Evolutionary conservation across 495 filamentous ascomycete species (phyloP).

Genomic region (Penicillium bovifimosum): DNA sequence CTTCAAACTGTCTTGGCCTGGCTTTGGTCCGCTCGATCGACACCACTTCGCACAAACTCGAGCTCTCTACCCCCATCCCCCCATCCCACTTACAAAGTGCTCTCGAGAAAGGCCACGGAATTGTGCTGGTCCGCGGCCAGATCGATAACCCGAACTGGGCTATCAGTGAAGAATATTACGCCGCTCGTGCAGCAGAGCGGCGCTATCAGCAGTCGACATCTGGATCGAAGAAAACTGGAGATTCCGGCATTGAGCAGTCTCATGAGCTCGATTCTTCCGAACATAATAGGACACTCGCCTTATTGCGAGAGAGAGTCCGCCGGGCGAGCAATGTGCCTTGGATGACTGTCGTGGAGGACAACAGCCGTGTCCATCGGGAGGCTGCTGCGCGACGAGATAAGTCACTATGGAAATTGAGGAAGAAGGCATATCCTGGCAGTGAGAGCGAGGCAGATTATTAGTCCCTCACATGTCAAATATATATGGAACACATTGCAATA

Average conservation of each 20-base stretch:
- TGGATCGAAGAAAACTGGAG: conserved; percentile 21
- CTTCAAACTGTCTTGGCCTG: conserved; percentile 45
- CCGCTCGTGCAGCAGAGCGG: conserved; percentile 35
- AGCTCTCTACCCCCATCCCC: conserved; percentile 46
- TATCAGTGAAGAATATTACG: conserved; percentile 41
- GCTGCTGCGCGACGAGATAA: conserved; percentile 29
- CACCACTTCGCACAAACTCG: conserved; percentile 29
- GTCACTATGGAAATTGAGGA: conserved; percentile 42
- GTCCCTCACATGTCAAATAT: conserved; percentile 3
- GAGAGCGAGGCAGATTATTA: conserved; percentile 41
- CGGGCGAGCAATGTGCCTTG: conserved; percentile 42
- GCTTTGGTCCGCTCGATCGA: conserved; percentile 50
- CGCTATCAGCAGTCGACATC: conserved; percentile 24
- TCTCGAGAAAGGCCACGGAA: conserved; percentile 30
- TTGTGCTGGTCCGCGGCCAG: conserved; percentile 50
- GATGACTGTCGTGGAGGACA: conserved; percentile 43
- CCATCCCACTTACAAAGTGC: conserved; percentile 24
- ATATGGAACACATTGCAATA: neutral
- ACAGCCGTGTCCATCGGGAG: conserved; percentile 30
- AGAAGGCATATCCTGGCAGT: conserved; percentile 41
- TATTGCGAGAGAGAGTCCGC: conserved; percentile 31
- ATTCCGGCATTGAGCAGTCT: conserved; percentile 1
- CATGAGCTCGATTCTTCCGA: conserved; percentile 8
- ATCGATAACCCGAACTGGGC: conserved; percentile 51
- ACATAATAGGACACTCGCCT: conserved; percentile 19